Evolutionary conservation across 768 basidiomycete genomes (phyloP).

Genomic region (Tulasnella sp.): DNA sequence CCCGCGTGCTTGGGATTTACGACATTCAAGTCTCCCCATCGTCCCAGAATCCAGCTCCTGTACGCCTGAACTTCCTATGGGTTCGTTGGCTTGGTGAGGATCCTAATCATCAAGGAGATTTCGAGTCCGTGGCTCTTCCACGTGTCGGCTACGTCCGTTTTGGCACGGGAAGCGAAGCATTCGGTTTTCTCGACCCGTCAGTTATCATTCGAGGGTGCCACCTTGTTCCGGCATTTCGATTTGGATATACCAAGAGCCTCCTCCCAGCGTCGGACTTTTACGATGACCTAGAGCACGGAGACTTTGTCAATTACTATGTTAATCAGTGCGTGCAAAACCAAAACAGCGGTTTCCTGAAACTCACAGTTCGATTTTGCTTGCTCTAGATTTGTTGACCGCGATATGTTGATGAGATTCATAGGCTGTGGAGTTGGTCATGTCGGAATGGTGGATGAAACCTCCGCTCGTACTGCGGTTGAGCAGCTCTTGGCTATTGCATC

Average conservation of each 20-base stretch:
- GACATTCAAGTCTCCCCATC: slow-evolving; percentile 11
- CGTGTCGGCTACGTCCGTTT: neutral
- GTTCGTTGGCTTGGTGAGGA: neutral
- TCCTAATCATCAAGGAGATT: neutral
- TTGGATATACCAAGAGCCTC: neutral
- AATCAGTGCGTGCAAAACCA: neutral
- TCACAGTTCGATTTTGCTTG: neutral
- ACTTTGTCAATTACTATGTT: neutral
- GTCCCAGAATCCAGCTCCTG: neutral
- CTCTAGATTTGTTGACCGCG: slow-evolving; percentile 30
- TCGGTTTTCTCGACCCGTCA: neutral
- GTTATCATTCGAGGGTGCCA: neutral
- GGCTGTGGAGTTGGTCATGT: slow-evolving; percentile 26
- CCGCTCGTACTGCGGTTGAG: too few relatives aligned
- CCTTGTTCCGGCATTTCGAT: neutral
- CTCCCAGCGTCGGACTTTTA: neutral
- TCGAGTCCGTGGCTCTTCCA: neutral
- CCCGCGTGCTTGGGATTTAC: slow-evolving; percentile 8
- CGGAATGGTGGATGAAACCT: too few relatives aligned
- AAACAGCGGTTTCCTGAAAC: neutral
- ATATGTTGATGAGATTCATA: slow-evolving; percentile 30
- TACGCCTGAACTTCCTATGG: neutral
- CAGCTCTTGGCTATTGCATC: too few relatives aligned
- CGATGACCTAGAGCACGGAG: neutral
- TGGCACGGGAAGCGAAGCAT: neutral